These are phyloP conservation scores for Monosporozyma yasuniensis DNA, from an alignment of 805 yeast species.

Conservation along the genomic window DNA sequence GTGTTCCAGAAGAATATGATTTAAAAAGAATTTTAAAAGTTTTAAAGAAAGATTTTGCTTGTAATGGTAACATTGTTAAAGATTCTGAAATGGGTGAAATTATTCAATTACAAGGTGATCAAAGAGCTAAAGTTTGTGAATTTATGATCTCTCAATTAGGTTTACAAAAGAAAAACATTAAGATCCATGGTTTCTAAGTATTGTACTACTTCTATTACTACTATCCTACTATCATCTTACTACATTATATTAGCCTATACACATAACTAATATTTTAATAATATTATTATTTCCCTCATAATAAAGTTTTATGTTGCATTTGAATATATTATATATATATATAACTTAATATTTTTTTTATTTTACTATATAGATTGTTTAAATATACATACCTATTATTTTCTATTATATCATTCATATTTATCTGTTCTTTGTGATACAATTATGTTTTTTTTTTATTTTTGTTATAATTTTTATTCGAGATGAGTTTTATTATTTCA, in stretches of 20 bases:
- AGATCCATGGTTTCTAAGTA: constrained; percentile 89
- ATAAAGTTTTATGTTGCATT: background rate
- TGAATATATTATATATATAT: background rate
- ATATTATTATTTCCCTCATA: background rate
- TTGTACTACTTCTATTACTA: too few species aligned
- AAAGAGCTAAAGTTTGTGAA: constrained; percentile 91
- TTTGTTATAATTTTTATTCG: too few species aligned
- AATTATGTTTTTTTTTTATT: too few species aligned
- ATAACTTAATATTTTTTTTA: background rate
- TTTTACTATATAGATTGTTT: background rate
- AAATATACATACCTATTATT: background rate
- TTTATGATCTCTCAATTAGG: constrained; percentile 80
- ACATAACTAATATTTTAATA: background rate
- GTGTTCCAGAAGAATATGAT: constrained; percentile 91
- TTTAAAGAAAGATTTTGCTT: constrained; percentile 94
- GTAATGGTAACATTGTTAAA: constrained; percentile 96
- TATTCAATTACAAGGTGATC: constrained; percentile 97
- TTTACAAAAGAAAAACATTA: constrained; percentile 90
- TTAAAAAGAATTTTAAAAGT: constrained; percentile 87
- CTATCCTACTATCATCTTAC: background rate
- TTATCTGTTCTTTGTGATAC: background rate
- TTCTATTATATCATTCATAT: background rate
- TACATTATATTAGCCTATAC: background rate
- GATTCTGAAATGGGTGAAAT: constrained; percentile 95
- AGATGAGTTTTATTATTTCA: background rate